phyloP scores from a whole-genome alignment of 2,329 filamentous ascomycete species.

The Nectriaceae sp. region DNA sequence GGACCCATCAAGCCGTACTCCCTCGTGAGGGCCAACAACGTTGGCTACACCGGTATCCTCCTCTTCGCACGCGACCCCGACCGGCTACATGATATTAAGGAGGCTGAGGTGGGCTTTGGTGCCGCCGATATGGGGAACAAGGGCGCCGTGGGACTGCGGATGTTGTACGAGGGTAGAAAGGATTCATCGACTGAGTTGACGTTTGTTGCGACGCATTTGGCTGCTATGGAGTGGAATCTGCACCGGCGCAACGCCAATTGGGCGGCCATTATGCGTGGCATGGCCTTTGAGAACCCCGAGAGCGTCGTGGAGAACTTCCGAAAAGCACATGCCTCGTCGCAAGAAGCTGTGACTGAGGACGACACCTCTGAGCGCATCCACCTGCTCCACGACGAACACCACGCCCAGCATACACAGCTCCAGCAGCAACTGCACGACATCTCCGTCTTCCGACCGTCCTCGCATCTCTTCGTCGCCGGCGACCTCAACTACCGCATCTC shows the following conservation, averaged over 20 bases:
- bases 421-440: slow-evolving; percentile 54
- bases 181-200: slow-evolving; percentile 65
- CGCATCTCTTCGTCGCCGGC: slow-evolving; percentile 82
- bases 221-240: slow-evolving; percentile 81
- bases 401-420: slow-evolving; percentile 36
- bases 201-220: slow-evolving; percentile 85
- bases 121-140: slow-evolving; percentile 92
- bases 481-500: slow-evolving; percentile 95
- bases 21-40: slow-evolving; percentile 69
- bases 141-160: slow-evolving; percentile 79
- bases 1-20: slow-evolving; percentile 57
- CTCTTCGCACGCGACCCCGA: slow-evolving; percentile 72
- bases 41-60: slow-evolving; percentile 89
- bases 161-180: slow-evolving; percentile 54
- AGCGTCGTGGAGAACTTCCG: slow-evolving; percentile 34
- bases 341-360: slow-evolving; percentile 24
- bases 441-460: slow-evolving; percentile 73
- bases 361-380: slow-evolving; percentile 31
- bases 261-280: slow-evolving; percentile 75
- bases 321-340: slow-evolving; percentile 7
- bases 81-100: slow-evolving; percentile 66
- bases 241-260: slow-evolving; percentile 83
- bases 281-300: slow-evolving; percentile 70
- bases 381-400: slow-evolving; percentile 37
- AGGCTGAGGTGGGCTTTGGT: slow-evolving; percentile 83